Base-by-base conservation (phyloP, 2,329 filamentous ascomycete species). In the Hymenoscyphus infarciens region DNA sequence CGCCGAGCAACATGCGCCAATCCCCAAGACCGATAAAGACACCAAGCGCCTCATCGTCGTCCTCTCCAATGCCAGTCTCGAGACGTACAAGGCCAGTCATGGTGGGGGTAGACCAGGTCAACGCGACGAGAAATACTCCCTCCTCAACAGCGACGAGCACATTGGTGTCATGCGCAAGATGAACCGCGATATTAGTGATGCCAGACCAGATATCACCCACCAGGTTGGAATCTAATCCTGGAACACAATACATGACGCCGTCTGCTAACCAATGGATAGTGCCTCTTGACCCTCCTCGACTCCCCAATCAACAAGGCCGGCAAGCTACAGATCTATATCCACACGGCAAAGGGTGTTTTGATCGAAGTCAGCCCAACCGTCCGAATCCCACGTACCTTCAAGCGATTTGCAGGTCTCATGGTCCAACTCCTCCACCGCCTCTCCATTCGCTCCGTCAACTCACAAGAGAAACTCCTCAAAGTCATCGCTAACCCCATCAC, bases 141-240 rank as follows among this genome's bases (percentile, higher is more conserved):
- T 99, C 59, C 87, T 99, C 73, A 99, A 99, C 82, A 97, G 93
- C 78, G 95, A 99, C 75, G 95, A 99, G 79, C 95, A 99, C 76
- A 99, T 99, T 70, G 95, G 95, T 66, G 90, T 98, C 68, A 97
- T 99, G 92, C 89, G 95, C 74, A 99, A 98, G 82, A 98, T 98
- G 94, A 96, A 96, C 76, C 86, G 95, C 71, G 95, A 99, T 76
- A 98, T 99, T 69, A 97, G 93, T 76, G 95, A 99, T 78, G 95
- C 95, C 64, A 87, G 95, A 70, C 95, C 95, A 54, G 95, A 99
- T 78, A 99, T 99, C 73, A 97, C 95, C 55, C 95, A 99, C 77
- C 95, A 98, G 91, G 94, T 97, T 81, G 74, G 85, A 77, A 65
- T 81, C 74, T 84, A 77, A 64, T 61, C 52, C 13, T 55, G 5